Evolutionary conservation across 164 flowering plant genomes (phyloP).

Genomic region (Pachysandra terminalis): DNA sequence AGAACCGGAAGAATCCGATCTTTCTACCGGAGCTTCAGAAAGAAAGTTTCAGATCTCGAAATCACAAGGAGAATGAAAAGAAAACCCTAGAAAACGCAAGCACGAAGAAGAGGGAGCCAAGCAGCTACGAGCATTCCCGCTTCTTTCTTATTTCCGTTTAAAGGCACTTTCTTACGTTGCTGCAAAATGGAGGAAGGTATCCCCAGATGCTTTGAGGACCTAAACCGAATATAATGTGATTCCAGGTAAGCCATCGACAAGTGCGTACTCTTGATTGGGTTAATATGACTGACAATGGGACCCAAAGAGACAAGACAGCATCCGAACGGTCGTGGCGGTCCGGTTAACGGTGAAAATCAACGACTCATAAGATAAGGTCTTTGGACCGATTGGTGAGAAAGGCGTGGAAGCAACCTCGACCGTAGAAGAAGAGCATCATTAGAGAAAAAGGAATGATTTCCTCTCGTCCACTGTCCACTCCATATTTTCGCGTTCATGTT

Average conservation of each 20-base stretch:
- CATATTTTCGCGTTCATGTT: no score
- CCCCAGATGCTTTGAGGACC: constrained; percentile 7
- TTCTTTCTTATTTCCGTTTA: constrained; percentile 19
- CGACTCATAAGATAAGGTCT: background rate
- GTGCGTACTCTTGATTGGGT: constrained; percentile 7
- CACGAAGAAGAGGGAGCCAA: constrained; percentile 12
- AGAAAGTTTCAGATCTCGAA: constrained; percentile 17
- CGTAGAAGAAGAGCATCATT: background rate
- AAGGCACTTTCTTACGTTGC: constrained; percentile 12
- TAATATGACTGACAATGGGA: background rate
- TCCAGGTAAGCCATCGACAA: background rate
- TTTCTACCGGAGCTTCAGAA: background rate
- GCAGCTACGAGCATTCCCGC: constrained; percentile 25
- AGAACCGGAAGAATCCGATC: background rate
- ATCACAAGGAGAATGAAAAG: background rate
- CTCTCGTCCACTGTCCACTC: no score
- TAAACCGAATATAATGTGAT: background rate
- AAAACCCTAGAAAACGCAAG: constrained; percentile 13
- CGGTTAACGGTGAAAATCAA: no score
- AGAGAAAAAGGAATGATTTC: background rate
- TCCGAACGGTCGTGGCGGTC: constrained; percentile 28
- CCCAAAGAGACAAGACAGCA: constrained; percentile 17
- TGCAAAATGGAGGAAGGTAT: constrained; percentile 5
- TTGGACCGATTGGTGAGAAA: constrained; percentile 2
- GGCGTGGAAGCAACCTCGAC: background rate